Evolutionary conservation across 1,139 yeast genomes (phyloP), one percentile per base, ranked within the genome.

Genomic region (Diutina neorugosa): DNA sequence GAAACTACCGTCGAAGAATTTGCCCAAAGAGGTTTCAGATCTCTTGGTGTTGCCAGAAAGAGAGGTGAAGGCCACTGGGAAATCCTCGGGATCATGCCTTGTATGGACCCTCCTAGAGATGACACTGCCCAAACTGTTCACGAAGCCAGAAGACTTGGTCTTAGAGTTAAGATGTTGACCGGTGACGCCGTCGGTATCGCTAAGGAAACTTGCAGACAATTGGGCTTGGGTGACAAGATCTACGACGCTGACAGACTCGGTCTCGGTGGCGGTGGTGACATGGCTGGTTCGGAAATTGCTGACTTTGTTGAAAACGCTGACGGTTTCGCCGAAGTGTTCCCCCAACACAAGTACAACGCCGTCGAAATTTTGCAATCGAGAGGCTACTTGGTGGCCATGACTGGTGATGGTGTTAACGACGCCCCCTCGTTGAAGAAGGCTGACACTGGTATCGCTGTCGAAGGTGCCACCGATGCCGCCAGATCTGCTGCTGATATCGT

Each of bases 151-250:
- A 74, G 79, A 66, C 82, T 89, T 68, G 96, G 96, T 86, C 82
- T 89, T 70, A 84, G 94, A 77, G 96, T 89, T 66, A 89, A 89
- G 88, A 89, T 89, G 96, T 82, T 89, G 73, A 89, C 96, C 79
- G 96, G 96, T 86, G 96, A 89, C 78, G 96, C 96, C 76, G 96
- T 89, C 70, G 96, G 96, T 82, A 89, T 89, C 77, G 96, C 96
- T 70, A 89, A 89, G 85, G 96, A 89, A 80, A 89, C 96, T 71
- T 88, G 96, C 80, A 87, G 96, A 82, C 96, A 89, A 86, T 81
- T 89, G 73, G 96, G 96, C 72, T 81, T 89, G 67, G 96, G 96
- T 80, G 86, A 95, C 66, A 88, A 88, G 90, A 90, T 89, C 68
- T 89, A 88, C 81, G 93, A 89, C 77, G 96, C 96, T 69, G 96